Base-by-base conservation (phyloP, 257 asterid species). In the Hygrophila difformis region DNA sequence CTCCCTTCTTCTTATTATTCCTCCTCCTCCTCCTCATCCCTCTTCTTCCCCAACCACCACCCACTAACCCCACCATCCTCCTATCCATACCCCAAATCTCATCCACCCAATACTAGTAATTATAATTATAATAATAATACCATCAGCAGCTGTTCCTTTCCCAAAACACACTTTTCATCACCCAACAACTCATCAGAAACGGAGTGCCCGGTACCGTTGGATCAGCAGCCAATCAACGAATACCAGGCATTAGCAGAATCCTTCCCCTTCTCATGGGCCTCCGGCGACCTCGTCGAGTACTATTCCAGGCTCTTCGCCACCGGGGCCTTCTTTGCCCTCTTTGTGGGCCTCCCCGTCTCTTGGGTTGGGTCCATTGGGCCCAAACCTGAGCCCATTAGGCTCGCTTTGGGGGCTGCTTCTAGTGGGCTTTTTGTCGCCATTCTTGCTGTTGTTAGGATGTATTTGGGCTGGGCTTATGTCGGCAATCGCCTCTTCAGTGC, bases 381-480 rank as follows among this genome's bases (percentile, higher is more conserved):
- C 47, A 67, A 70, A n/a, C 36, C 73, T 21, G 85, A 82, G 54
- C 82, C 97, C 41, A 2, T 88, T 37, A 57, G 62, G 11, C 67
- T 71, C 8, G 31, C 69, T 4, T 37, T 71, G 62, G 79, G 73
- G 13, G 74, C 84, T 10, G 68, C 49, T 39, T 75, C 84, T 0
- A 82, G 82, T 62, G 97, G 97, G 41, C 48, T 81, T 50, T 64
- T 76, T 52, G 63, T 68, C 43, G 87, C 69, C 12, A 88, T 81
- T 44, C 74, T 84, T 45, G 94, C 79, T 31, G 93, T 78, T 44
- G 76, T 88, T 16, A 72, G 95, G 69, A 88, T 88, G 95, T 88
- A 88, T 55, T 69, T 88, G 47, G 97, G 97, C 22, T 88, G 97
- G 97, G 97, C 95, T 41, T 88, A 88, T 58, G 92, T 84, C 24